Base-by-base conservation (phyloP, 1,284 basidiomycete genomes). In the Marasmius fiardii region DNA sequence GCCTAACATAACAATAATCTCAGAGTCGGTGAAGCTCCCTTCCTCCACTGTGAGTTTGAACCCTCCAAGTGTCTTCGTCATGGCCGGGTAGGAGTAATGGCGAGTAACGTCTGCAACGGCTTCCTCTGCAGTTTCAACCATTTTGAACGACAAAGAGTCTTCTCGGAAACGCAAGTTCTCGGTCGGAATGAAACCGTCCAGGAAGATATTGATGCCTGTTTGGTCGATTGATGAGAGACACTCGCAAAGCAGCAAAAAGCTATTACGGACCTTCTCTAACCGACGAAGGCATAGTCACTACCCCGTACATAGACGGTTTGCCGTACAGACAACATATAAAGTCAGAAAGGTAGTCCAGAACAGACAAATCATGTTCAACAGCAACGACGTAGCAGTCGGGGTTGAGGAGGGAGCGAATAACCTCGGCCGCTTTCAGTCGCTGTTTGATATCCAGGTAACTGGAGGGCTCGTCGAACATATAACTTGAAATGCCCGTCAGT, bases 381-480 rank as follows among this genome's bases (percentile, higher is more conserved):
- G 92, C 92, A 58, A 98, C 88, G 60, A 98, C 91, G 67, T 97
- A 98, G 74, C 91, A 89, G 64, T 82, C 83, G 3, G 92, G 83
- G 11, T 74, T 80, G 47, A 97, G 82, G 54, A 98, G 77, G 41
- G 84, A 83, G 52, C 95, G 93, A 63, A 98, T 98, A 58, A 95
- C 92, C 67, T 93, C 86, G n/a, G 95, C 95, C n/a, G 95, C 95
- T 65, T 85, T 88, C 61, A 98, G 75, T 69, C 95, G 92, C 71
- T 98, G 95, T 69, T 85, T 91, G 74, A 98, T 85, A 78, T 98
- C 95, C 61, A 98, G 81, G 69, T 98, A 98, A 78, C 91, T 93
- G 45, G 95, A 98, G 12, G 95, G 95, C 71, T 98, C 95, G 77
- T 98, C 93, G 66, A 95, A 95, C 93, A 95, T 95, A 76, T 95